phyloP scores from a whole-genome alignment of 1,284 basidiomycete genomes.

The Leccinum griseonigrum region DNA sequence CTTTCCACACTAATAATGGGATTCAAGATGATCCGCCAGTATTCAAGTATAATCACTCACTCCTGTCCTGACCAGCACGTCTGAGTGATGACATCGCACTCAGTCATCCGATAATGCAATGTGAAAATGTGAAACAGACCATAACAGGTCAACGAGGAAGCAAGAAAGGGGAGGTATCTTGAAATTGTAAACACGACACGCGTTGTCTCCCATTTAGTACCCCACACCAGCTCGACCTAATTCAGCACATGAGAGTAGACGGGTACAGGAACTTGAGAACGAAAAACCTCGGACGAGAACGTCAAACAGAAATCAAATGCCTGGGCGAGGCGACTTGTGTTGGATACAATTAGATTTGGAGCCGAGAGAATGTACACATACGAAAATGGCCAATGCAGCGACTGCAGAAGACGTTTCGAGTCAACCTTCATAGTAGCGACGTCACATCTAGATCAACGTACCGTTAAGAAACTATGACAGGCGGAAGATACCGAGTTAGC shows the following conservation, averaged over 20 bases:
- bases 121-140: slow-evolving; percentile 18
- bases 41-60: slow-evolving; percentile 7
- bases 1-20: slow-evolving; percentile 10
- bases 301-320: neutral
- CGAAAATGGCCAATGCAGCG: slow-evolving; percentile 19
- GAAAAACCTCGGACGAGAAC: neutral
- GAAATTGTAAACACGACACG: neutral
- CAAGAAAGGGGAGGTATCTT: neutral
- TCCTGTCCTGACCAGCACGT: neutral
- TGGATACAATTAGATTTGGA: neutral
- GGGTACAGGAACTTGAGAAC: slow-evolving; percentile 12
- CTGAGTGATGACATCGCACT: slow-evolving; percentile 9
- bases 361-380: slow-evolving; percentile 5
- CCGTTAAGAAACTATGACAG: slow-evolving; percentile 23
- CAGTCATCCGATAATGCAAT: neutral
- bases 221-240: neutral
- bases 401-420: slow-evolving; percentile 7
- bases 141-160: neutral
- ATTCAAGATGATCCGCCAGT: neutral
- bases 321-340: neutral
- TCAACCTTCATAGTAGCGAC: neutral
- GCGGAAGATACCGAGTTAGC: neutral
- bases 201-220: neutral
- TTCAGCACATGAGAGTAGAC: neutral
- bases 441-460: neutral